phyloP scores from a whole-genome alignment of 2,329 filamentous ascomycete species.

The Xylariaceae sp. region DNA sequence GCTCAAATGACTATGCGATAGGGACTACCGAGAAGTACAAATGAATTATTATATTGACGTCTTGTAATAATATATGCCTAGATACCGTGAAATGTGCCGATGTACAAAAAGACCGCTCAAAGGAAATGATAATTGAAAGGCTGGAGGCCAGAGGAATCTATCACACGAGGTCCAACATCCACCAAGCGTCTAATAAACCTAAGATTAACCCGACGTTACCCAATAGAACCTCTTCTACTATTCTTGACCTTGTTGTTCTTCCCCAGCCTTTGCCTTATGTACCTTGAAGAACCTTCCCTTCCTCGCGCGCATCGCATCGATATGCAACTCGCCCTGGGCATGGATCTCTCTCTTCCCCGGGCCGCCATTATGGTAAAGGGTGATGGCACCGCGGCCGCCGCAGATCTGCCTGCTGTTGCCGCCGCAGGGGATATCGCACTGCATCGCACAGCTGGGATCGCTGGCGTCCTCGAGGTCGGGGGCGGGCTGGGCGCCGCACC shows the following conservation, averaged over 20 bases:
- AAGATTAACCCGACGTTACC: not conserved
- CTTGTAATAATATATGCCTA: not conserved
- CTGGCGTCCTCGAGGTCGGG: conserved; percentile 17
- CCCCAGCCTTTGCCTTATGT: not conserved
- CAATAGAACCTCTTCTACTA: not conserved
- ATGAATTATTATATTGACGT: not conserved
- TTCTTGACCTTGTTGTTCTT: not conserved
- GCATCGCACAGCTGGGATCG: conserved; percentile 24
- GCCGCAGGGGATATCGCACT: conserved; percentile 26
- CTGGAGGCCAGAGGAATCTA: not conserved
- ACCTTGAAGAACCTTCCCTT: conserved; percentile 21
- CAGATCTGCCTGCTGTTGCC: conserved; percentile 21
- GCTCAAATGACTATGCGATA: no score
- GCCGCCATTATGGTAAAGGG: conserved; percentile 10
- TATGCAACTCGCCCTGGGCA: not conserved
- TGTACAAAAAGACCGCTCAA: not conserved
- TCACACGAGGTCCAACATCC: not conserved
- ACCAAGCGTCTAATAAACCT: not conserved
- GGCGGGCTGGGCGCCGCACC: conserved; percentile 6
- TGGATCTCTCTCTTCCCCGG: not conserved
- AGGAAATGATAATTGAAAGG: not conserved
- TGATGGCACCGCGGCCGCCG: conserved; percentile 15
- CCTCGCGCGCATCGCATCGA: conserved; percentile 8
- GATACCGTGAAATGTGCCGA: not conserved
- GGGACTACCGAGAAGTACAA: no score